Base-by-base conservation (phyloP, 768 basidiomycete genomes). In the Amanita pseudoporphyria region DNA sequence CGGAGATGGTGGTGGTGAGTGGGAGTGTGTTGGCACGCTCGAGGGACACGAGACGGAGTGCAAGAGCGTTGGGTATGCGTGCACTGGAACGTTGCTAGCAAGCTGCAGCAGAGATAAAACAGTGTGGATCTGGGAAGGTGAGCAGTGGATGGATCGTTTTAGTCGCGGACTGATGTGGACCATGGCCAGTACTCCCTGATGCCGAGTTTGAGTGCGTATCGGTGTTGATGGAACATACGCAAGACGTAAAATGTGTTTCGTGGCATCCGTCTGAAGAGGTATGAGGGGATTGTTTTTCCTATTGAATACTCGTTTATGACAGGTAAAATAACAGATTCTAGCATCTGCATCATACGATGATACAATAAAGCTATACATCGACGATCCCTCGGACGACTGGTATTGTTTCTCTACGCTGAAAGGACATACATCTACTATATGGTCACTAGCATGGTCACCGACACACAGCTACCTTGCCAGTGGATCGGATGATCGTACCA, bases 101-200 rank as follows among this genome's bases (percentile, higher is more conserved):
- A 93, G 86, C 53, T 97, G 94, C 61, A 87, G 88, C 56, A 73
- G 96, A 52, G 96, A 98, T 68, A 99, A 98, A 70, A 90, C 91
- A 5, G 93, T 98, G 0, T 98, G 96, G 96, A 78, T 99, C 31
- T 99, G 96, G 95, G 95, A 97, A 75, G 91, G 94, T 86, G 58
- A 45, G 62, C 53, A 6, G 3, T 14, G 9, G 18, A 21, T 2
- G 3, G 9, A 42, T 39, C 6, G 10, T 12, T 5, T 3, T 10
- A 9, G n/a, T n/a, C n/a, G n/a, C n/a, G 18, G 18, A 7, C 16
- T 21, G 32, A 19, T 28, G 28, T 32, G 14, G 30, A 12, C 42
- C 41, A 31, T 19, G 55, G 26, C 18, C 56, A 94, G 94, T 87
- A 1, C 84, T 87, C 50, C 91, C 92, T 9, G 92, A 97, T 60